Percentiles rank a stretch among this genome's conserved stretches.
These are phyloP conservation scores for Candida lessepsii DNA, from an alignment of 805 yeast genomes.

Conservation along the genomic window DNA sequence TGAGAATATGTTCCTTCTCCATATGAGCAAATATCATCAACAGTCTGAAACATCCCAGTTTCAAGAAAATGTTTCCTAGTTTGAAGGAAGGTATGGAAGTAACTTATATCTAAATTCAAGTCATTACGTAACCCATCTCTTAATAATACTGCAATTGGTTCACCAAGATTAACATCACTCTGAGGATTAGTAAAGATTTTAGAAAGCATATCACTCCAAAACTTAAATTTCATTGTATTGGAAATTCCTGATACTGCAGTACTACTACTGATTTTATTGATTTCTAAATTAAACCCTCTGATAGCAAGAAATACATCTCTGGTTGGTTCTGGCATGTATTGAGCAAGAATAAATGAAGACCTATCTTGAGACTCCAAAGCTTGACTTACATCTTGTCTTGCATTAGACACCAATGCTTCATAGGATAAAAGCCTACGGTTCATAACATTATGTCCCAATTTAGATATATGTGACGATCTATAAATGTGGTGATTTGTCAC, in stretches of 20 bases:
- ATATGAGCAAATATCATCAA: constrained; percentile 63
- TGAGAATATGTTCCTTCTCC: constrained; percentile 83
- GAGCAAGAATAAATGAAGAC: constrained; percentile 63
- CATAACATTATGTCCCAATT: neutral
- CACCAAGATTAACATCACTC: constrained; percentile 44
- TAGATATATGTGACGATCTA: neutral
- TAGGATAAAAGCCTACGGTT: neutral
- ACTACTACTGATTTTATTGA: constrained; percentile 46
- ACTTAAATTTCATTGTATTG: constrained; percentile 57
- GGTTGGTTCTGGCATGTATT: constrained; percentile 65
- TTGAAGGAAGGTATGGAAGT: constrained; percentile 58
- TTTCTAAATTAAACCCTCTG: constrained; percentile 63
- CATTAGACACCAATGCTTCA: constrained; percentile 15
- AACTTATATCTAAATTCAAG: constrained; percentile 49
- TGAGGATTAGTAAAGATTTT: constrained; percentile 40
- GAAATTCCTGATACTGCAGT: constrained; percentile 36
- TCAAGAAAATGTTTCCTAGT: constrained; percentile 55
- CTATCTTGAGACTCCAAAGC: constrained; percentile 52
- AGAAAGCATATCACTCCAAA: constrained; percentile 67
- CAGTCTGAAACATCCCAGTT: constrained; percentile 43
- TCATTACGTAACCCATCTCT: constrained; percentile 51
- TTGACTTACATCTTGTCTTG: constrained; percentile 44
- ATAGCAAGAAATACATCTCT: constrained; percentile 63
- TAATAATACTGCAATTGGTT: constrained; percentile 64
- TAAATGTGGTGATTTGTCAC: neutral